Evolutionary conservation across 2,329 filamentous ascomycete genomes (phyloP).

Genomic region (Colletotrichum gigasporum): DNA sequence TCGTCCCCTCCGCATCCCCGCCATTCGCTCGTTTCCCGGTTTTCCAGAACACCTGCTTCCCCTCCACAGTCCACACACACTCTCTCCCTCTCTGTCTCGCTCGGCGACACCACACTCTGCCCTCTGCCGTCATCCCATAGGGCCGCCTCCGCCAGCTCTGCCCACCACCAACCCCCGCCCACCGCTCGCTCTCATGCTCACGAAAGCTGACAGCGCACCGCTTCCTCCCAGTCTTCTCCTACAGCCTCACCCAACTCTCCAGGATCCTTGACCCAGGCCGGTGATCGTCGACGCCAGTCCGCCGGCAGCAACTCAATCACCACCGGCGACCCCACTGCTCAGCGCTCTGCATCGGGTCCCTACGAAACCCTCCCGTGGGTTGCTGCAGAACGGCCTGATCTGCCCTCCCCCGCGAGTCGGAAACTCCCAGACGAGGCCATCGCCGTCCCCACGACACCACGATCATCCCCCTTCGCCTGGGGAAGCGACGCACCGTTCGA

Average conservation of each 20-base stretch:
- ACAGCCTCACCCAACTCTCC: slow-evolving; percentile 29
- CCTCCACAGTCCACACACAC: slow-evolving; percentile 23
- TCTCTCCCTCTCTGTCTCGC: background rate
- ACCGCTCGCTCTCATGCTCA: slow-evolving; percentile 5
- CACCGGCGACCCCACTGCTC: slow-evolving; percentile 6
- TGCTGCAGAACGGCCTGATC: slow-evolving; percentile 30
- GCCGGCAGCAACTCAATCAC: slow-evolving; percentile 15
- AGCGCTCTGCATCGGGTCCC: background rate
- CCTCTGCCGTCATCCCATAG: slow-evolving; percentile 31
- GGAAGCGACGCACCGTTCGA: background rate
- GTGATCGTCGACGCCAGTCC: slow-evolving; percentile 19
- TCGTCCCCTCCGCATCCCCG: slow-evolving; percentile 8
- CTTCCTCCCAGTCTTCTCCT: slow-evolving; percentile 20
- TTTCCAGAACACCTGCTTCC: slow-evolving; percentile 24
- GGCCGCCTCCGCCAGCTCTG: slow-evolving; percentile 24
- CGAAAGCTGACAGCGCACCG: slow-evolving; percentile 30
- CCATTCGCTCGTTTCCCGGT: slow-evolving; percentile 27
- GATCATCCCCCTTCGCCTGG: slow-evolving; percentile 9
- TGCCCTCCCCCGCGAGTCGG: slow-evolving; percentile 22
- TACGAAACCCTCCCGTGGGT: background rate
- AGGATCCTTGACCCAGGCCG: slow-evolving; percentile 29
- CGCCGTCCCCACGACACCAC: slow-evolving; percentile 30
- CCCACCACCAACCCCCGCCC: slow-evolving; percentile 20
- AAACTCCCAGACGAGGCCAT: slow-evolving; percentile 27
- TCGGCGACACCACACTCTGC: background rate